A percentile compares a stretch with the other conserved stretches of the same genome.
Conservation (phyloP, 108 stramenopile genomes). For the Fragilariopsis cylindrus region DNA sequence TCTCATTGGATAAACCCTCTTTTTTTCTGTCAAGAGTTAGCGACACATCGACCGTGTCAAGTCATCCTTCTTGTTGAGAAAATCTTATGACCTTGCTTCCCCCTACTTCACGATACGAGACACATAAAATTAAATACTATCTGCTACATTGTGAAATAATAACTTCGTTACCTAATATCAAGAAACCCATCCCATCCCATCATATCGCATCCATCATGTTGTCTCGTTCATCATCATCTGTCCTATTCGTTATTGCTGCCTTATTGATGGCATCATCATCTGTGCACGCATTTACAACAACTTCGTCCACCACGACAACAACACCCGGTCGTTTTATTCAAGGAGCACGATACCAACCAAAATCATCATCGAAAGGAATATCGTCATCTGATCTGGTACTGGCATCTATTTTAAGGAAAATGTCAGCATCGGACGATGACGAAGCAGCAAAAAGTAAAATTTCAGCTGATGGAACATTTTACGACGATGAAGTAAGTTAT, state of each 20-base stretch:
- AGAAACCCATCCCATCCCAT: not conserved
- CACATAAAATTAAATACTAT: too few relatives aligned
- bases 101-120: too few relatives aligned
- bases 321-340: not conserved
- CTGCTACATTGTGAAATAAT: not conserved
- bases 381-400: not conserved
- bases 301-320: too few relatives aligned
- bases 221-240: not conserved
- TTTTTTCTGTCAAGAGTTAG: not conserved
- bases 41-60: constrained; percentile 11
- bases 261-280: not conserved
- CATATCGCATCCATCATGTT: not conserved
- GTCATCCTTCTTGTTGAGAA: not conserved
- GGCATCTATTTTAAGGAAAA: constrained; percentile 2
- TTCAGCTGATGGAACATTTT: constrained; percentile 47
- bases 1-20: constrained; percentile 6
- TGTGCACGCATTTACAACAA: not conserved
- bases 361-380: not conserved
- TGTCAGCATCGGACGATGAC: constrained; percentile 10
- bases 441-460: constrained; percentile 5
- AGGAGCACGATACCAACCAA: not conserved
- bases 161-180: not conserved
- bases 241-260: not conserved
- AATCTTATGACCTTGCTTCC: too few relatives aligned
- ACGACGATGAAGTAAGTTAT: constrained; percentile 55